These are phyloP conservation scores for Trichosanthes cucumerina DNA, from an alignment of 306 rosid genomes.

Conservation along the genomic window DNA sequence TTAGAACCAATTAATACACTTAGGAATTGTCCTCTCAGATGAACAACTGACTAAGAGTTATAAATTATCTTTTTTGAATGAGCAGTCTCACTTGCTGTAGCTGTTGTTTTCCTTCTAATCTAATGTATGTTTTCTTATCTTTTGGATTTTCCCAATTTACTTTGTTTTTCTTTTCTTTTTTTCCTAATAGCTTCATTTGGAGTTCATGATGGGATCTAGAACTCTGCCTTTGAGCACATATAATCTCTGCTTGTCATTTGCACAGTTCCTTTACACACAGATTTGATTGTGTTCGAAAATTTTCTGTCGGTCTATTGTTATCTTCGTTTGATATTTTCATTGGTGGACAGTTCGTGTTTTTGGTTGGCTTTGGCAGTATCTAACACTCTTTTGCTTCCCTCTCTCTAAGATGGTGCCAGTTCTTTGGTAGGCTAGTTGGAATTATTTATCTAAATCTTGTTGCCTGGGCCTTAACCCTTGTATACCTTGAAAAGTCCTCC, in stretches of 20 bases:
- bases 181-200: background rate
- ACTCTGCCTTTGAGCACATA: background rate
- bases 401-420: background rate
- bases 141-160: background rate
- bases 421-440: background rate
- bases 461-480: background rate
- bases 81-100: background rate
- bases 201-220: background rate
- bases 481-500: background rate
- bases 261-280: background rate
- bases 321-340: background rate
- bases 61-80: background rate
- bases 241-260: background rate
- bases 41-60: slow-evolving; percentile 2
- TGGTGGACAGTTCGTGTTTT: background rate
- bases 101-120: background rate
- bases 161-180: background rate
- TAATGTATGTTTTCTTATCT: background rate
- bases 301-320: background rate
- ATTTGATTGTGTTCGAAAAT: background rate
- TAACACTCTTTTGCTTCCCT: background rate
- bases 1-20: slow-evolving; percentile 12
- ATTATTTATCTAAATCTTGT: background rate
- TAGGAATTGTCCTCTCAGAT: slow-evolving; percentile 15
- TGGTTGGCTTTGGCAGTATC: background rate